Base-by-base conservation (phyloP, 2,329 filamentous ascomycete species). In the Penicillium glabrum region DNA sequence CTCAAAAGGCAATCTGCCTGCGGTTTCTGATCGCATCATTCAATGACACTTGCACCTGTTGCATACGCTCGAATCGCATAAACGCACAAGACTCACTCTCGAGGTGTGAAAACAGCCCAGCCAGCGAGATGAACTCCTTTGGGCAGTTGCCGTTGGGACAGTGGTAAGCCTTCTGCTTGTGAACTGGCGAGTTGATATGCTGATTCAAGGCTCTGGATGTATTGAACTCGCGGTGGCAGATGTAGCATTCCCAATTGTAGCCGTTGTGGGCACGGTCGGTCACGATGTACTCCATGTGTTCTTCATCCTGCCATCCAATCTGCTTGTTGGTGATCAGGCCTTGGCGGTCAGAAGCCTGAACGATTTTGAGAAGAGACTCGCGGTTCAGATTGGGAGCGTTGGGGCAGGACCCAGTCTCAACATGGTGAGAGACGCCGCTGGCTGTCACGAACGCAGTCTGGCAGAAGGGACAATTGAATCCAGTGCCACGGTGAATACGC, bases 381-480 rank as follows among this genome's bases (percentile, higher is more conserved):
- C 81, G 80, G 64, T 82, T 78, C 1, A 86, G 44, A 3, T 61
- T 53, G 0, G 67, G 71, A 0, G 82, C 81, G 0, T 68, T 68
- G 0, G 77, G 77, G 51, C 86, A 89, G 0, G 75, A 69, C n/a
- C 81, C 80, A 0, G 64, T 70, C 60, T 89, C 86, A 1, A 88
- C 69, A 59, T 89, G 83, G 65, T 85, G 76, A 0, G 74, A 66
- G 5, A 87, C 61, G 4, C 83, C 85, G 1, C 80, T 83, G 1
- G 84, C 83, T 0, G 80, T 80, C 10, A 77, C 71, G 58, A 77
- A 83, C 3, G 9, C 27, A 2, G 46, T 57, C 35, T 73, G 66
- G 70, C 86, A 89, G 64, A 84, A 87, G 0, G 82, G 85, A 50
- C 86, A 89, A 0, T 43, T 1, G 8, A 86, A 67, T 2, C 68